phyloP scores from a whole-genome alignment of 139 green algal species.

The Monoraphidium neglectum region DNA sequence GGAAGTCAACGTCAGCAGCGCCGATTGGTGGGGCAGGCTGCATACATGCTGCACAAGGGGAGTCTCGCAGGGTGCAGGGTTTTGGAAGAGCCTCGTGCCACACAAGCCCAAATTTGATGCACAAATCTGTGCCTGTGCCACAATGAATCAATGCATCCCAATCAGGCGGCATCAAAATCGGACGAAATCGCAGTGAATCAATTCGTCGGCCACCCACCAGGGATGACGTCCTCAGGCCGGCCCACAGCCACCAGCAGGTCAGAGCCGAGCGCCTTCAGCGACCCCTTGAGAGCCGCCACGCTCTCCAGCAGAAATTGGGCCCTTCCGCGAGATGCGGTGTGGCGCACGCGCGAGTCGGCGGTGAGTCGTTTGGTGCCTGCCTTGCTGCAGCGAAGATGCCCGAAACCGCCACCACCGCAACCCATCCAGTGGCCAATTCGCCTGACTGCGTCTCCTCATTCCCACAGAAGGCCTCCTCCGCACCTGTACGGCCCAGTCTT shows the following conservation, averaged over 20 bases:
- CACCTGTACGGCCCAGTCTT: conserved; percentile 70
- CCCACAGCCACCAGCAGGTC: conserved; percentile 84
- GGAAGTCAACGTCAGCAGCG: too few species aligned
- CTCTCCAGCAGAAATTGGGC: conserved; percentile 87
- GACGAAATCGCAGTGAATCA: background rate
- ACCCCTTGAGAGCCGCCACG: conserved; percentile 77
- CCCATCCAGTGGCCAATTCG: too few species aligned
- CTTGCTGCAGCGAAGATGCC: too few species aligned
- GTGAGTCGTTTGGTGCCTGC: too few species aligned
- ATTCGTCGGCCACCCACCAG: conserved; percentile 24
- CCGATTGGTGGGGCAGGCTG: background rate
- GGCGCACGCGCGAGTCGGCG: too few species aligned
- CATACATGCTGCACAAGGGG: background rate
- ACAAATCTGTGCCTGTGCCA: too few species aligned
- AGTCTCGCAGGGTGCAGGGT: too few species aligned
- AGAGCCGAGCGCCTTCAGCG: conserved; percentile 54
- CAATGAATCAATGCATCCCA: background rate
- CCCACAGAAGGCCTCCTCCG: background rate
- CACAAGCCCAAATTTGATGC: too few species aligned
- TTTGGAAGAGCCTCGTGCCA: too few species aligned
- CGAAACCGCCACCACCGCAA: too few species aligned
- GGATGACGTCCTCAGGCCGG: conserved; percentile 78
- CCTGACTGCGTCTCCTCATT: too few species aligned
- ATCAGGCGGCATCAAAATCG: background rate
- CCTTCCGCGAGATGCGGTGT: conserved; percentile 4